Conservation (phyloP, 1,139 yeast genomes). For the Saccharomycopsis crataegensis region DNA sequence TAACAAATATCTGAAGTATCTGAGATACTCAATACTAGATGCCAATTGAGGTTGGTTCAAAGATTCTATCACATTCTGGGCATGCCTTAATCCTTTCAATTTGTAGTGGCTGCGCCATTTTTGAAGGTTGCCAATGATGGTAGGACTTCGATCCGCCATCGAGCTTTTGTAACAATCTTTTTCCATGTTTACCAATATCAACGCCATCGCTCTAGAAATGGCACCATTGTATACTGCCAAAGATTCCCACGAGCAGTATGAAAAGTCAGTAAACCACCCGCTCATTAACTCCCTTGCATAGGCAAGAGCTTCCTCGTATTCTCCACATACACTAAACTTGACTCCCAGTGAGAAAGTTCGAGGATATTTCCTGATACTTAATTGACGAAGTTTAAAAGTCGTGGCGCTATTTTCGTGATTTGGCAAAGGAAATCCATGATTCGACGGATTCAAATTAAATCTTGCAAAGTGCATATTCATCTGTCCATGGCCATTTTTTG, state of each 20-base stretch:
- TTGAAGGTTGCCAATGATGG: neutral
- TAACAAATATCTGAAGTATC: constrained; percentile 9
- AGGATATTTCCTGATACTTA: neutral
- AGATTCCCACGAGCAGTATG: neutral
- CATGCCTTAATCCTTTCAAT: constrained; percentile 5
- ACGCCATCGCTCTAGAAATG: constrained; percentile 3
- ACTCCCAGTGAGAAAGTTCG: neutral
- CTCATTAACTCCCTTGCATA: constrained; percentile 1
- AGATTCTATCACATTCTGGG: constrained; percentile 9
- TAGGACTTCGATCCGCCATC: neutral
- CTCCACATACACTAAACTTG: constrained; percentile 8
- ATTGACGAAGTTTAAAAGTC: neutral
- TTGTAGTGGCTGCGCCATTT: neutral
- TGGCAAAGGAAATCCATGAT: constrained; percentile 1
- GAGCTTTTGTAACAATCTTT: constrained; percentile 6
- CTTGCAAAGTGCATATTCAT: too few species aligned
- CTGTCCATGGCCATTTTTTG: too few species aligned
- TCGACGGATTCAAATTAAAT: too few species aligned
- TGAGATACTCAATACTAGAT: neutral
- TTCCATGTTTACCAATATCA: constrained; percentile 7
- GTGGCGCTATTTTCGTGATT: constrained; percentile 3
- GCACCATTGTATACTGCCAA: constrained; percentile 1
- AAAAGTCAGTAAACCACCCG: constrained; percentile 9
- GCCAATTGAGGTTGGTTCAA: constrained; percentile 1
- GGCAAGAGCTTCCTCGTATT: constrained; percentile 8